Conservation (phyloP, 208 protist genomes). For the Wallacemonas sp. region DNA sequence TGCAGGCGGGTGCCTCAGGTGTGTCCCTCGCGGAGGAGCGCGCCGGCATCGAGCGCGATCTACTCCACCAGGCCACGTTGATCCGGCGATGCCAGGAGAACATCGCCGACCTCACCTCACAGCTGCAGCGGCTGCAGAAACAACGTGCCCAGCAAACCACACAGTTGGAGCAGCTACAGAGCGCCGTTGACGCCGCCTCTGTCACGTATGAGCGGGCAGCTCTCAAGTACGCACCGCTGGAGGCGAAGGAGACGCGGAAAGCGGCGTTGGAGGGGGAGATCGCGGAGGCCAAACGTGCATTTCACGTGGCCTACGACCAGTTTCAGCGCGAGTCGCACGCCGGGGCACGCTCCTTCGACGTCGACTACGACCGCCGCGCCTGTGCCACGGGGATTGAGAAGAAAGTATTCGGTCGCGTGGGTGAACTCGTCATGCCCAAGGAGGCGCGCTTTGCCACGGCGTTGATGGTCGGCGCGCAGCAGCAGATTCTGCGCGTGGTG, state of each 20-base stretch:
- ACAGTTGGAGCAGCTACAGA: conserved; percentile 32
- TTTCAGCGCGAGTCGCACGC: conserved; percentile 53
- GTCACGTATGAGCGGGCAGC: conserved; percentile 38
- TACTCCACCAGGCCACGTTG: conserved; percentile 50
- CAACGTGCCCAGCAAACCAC: conserved; percentile 38
- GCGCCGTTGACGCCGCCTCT: conserved; percentile 28
- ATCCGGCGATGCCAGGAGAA: conserved; percentile 48
- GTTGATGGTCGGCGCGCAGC: conserved; percentile 93
- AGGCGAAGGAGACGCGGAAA: conserved; percentile 39
- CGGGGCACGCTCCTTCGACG: conserved; percentile 52
- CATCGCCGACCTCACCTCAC: conserved; percentile 40
- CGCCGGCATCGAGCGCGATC: conserved; percentile 55
- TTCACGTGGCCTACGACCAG: conserved; percentile 62
- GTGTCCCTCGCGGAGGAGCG: conserved; percentile 82
- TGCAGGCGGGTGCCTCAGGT: conserved; percentile 74
- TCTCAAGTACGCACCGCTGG: conserved; percentile 28
- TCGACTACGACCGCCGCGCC: conserved; percentile 65
- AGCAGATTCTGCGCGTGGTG: conserved; percentile 94
- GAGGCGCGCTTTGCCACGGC: conserved; percentile 77
- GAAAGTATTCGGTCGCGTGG: conserved; percentile 92
- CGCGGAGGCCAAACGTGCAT: conserved; percentile 42
- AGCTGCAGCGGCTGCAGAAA: conserved; percentile 45
- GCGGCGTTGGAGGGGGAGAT: conserved; percentile 44
- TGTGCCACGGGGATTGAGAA: conserved; percentile 36
- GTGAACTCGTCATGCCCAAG: conserved; percentile 88